Conservation (phyloP, 1,284 basidiomycete genomes). For the Sphaerobolus stellatus region DNA sequence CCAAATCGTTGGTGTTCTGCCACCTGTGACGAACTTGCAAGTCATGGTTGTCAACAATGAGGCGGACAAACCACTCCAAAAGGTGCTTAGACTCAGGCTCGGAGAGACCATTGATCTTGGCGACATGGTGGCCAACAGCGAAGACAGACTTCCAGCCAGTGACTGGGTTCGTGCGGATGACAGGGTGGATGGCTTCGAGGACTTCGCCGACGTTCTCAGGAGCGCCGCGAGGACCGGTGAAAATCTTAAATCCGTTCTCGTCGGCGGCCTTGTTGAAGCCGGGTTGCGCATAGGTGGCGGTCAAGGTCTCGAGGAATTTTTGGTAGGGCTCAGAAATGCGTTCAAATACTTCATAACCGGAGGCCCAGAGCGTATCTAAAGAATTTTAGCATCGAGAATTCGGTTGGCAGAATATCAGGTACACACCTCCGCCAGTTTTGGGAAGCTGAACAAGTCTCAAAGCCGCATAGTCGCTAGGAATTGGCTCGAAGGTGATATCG, state of each 20-base stretch:
- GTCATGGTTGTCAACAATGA: constrained; percentile 36
- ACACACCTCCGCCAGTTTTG: constrained; percentile 34
- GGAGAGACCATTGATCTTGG: constrained; percentile 15
- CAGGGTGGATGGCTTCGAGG: constrained; percentile 36
- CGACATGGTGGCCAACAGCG: constrained; percentile 31
- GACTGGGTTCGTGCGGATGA: constrained; percentile 19
- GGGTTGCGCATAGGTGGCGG: constrained; percentile 37
- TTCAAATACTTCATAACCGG: constrained; percentile 41
- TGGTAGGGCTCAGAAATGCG: constrained; percentile 38
- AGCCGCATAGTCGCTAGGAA: constrained; percentile 43
- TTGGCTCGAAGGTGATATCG: constrained; percentile 43
- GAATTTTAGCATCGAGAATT: background rate
- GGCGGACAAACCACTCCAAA: constrained; percentile 26
- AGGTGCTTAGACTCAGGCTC: constrained; percentile 12
- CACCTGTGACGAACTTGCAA: constrained; percentile 48
- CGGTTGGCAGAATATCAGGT: constrained; percentile 12
- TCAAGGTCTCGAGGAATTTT: constrained; percentile 37
- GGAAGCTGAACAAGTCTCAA: constrained; percentile 38
- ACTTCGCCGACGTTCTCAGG: constrained; percentile 45
- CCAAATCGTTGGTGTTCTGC: constrained; percentile 35
- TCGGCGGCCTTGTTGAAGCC: constrained; percentile 30
- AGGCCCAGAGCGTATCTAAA: constrained; percentile 16
- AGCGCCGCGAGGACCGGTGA: constrained; percentile 32
- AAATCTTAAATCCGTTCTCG: constrained; percentile 14
- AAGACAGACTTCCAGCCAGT: constrained; percentile 44